Evolutionary conservation across 495 filamentous ascomycete species (phyloP), one percentile per base, ranked within the genome.

Genomic region (Penicilliopsis zonata): DNA sequence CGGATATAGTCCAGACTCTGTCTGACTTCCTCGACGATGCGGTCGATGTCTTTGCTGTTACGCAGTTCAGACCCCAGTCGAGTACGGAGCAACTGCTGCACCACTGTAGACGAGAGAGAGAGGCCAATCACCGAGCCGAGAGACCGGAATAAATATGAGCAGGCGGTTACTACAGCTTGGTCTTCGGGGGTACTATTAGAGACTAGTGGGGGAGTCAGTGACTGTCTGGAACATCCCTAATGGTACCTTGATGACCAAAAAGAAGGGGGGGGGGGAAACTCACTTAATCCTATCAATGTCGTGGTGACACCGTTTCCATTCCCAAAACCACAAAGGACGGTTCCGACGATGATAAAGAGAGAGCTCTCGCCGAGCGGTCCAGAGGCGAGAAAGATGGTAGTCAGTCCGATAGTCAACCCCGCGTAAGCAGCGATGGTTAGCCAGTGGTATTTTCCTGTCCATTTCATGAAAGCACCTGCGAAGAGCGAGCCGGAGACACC

Each of bases 101-200:
- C 68, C 10, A 85, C 65, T 2, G 80, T 86, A 0, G 81, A 71
- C 9, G 74, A 67, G 15, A 83, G 47, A 14, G 78, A 78, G 22
- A 92, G 52, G 6, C 84, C 82, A 13, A 82, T 67, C 6, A 84
- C 76, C 3, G 73, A 76, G n/a, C 86, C 86, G 7, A 92, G 60
- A 3, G 80, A 78, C 3, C 86, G 76, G 65, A 94, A 94, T 2
- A 92, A 70, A 50, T 92, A 94, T 1, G 75, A 82, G 50, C 82
- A 86, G 2, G 86, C 86, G 9, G 83, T 87, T 2, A 77, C 78
- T 2, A 92, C 68, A 1, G 85, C 85, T 36, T 83, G 76, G 40
- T 90, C 82, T 23, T 70, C 65, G 0, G 55, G 62, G 5, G 67
- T 55, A 0, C 78, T 69, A 42, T 87, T 86, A 18, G 82, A 74